These are phyloP conservation scores for Eucommia ulmoides DNA, from an alignment of 257 asterid species.

Conservation along the genomic window DNA sequence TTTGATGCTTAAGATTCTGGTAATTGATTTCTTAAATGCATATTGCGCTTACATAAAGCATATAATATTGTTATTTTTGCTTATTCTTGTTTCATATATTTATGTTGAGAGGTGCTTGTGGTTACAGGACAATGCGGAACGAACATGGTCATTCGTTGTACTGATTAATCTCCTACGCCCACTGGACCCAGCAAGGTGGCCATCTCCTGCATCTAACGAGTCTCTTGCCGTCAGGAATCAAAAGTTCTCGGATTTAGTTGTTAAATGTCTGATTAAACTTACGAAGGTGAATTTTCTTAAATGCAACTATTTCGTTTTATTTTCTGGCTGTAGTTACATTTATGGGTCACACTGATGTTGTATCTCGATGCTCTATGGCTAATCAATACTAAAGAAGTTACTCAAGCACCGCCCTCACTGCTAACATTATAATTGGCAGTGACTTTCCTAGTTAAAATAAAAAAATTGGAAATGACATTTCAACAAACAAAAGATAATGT, in stretches of 20 bases:
- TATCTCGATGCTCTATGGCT: too few species aligned
- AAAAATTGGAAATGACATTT: too few species aligned
- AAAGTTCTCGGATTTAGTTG: constrained; percentile 95
- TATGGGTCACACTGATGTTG: too few species aligned
- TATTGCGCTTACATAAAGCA: too few species aligned
- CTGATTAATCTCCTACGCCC: constrained; percentile 89
- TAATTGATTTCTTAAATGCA: constrained; percentile 14
- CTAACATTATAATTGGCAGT: too few species aligned
- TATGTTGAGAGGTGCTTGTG: too few species aligned
- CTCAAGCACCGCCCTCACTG: too few species aligned
- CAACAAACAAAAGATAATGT: too few species aligned
- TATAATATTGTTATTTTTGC: too few species aligned
- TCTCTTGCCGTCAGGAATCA: constrained; percentile 67
- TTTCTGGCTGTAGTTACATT: not conserved
- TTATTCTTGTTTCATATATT: too few species aligned
- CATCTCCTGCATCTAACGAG: constrained; percentile 73
- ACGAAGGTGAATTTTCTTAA: constrained; percentile 53
- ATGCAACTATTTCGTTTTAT: not conserved
- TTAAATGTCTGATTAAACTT: constrained; percentile 93
- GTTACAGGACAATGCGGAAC: constrained; percentile 90
- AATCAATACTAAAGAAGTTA: too few species aligned
- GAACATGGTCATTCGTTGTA: constrained; percentile 87
- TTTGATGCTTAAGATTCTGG: constrained; percentile 94
- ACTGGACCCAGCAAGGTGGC: constrained; percentile 97
- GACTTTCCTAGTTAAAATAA: too few species aligned